Conservation (phyloP, 805 yeast genomes). For the Sugiyamaella boreocaroliniensis region DNA sequence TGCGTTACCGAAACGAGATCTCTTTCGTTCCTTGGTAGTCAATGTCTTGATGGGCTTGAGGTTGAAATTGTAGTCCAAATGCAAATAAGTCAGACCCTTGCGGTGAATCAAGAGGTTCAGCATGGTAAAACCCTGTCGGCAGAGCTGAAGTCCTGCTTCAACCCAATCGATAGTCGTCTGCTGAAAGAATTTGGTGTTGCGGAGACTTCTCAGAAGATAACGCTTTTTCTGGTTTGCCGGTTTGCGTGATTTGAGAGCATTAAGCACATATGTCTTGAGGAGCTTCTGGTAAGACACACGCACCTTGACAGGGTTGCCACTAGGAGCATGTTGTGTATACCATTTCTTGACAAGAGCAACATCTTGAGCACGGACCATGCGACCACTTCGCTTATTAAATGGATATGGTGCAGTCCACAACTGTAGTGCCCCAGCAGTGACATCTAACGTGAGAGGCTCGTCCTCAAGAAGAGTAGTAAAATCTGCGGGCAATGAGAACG, state of each 20-base stretch:
- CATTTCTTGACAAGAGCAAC: conserved; percentile 77
- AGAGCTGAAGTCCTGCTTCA: conserved; percentile 92
- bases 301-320: conserved; percentile 62
- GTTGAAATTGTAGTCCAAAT: conserved; percentile 91
- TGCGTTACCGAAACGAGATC: conserved; percentile 93
- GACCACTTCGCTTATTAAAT: conserved; percentile 67
- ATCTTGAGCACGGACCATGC: conserved; percentile 77
- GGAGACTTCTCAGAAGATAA: conserved; percentile 56
- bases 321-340: conserved; percentile 64
- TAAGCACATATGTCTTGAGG: conserved; percentile 66
- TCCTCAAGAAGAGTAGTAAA: conserved; percentile 34
- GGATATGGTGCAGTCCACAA: conserved; percentile 84
- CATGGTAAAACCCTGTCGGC: conserved; percentile 92
- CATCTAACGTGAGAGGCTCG: conserved; percentile 41
- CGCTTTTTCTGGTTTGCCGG: conserved; percentile 44
- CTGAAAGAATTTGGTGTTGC: conserved; percentile 80
- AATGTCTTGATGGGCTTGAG: conserved; percentile 92
- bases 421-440: conserved; percentile 47
- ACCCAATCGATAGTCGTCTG: conserved; percentile 95
- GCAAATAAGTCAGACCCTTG: conserved; percentile 85
- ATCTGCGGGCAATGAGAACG: conserved; percentile 36
- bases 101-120: conserved; percentile 81
- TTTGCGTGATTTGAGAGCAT: conserved; percentile 52
- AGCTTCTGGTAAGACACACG: conserved; percentile 84
- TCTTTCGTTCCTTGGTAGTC: conserved; percentile 92